Evolutionary conservation across 805 yeast species (phyloP).

Genomic region (Metschnikowia gruessii): DNA sequence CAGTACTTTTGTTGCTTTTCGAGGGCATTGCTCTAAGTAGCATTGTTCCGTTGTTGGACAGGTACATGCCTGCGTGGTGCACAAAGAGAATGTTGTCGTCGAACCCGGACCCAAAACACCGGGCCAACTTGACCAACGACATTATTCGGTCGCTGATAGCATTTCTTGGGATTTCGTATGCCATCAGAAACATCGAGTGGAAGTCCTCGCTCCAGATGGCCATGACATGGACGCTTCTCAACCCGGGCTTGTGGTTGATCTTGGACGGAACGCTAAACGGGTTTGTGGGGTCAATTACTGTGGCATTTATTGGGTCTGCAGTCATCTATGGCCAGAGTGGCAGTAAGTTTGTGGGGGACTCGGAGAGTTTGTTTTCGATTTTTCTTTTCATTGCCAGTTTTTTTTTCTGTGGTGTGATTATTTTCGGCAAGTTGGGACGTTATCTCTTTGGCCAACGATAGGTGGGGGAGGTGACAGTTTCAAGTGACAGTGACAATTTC

Average conservation of each 20-base stretch:
- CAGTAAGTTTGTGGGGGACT: conserved; percentile 18
- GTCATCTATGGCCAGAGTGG: conserved; percentile 31
- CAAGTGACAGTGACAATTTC: too few species aligned
- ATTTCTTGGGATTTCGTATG: conserved; percentile 67
- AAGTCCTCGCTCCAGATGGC: conserved; percentile 61
- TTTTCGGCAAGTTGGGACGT: conserved; percentile 70
- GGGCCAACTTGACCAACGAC: conserved; percentile 35
- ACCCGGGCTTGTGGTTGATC: conserved; percentile 64
- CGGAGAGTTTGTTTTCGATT: conserved; percentile 38
- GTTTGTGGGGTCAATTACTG: conserved; percentile 38
- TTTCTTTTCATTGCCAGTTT: conserved; percentile 59
- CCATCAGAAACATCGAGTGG: conserved; percentile 70
- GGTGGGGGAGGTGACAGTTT: too few species aligned
- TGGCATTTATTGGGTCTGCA: conserved; percentile 32
- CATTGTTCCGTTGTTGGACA: conserved; percentile 46
- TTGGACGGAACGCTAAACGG: conserved; percentile 60
- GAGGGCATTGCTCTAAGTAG: conserved; percentile 62
- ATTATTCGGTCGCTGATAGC: conserved; percentile 49
- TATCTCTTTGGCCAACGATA: conserved; percentile 36
- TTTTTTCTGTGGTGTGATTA: conserved; percentile 60
- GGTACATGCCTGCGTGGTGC: conserved; percentile 27
- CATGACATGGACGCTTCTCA: conserved; percentile 57
- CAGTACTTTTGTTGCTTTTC: conserved; percentile 31
- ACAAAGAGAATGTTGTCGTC: conserved; percentile 37
- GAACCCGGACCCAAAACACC: conserved; percentile 35